These are phyloP conservation scores for Sonneratia alba DNA, from an alignment of 345 rosid species.

Conservation along the genomic window DNA sequence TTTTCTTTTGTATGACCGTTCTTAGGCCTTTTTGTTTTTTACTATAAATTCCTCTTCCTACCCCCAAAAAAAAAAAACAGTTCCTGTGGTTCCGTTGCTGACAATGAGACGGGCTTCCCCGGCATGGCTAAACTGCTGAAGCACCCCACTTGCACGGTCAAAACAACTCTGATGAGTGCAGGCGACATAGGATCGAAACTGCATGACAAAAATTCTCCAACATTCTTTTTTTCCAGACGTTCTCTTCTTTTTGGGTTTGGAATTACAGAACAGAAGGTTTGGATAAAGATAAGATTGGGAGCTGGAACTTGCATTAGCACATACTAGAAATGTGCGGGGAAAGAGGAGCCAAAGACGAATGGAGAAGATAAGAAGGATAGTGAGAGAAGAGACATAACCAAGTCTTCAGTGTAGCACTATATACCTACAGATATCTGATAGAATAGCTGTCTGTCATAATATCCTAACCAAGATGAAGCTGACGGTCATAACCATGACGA, in stretches of 20 bases:
- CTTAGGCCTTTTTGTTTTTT: too few species aligned
- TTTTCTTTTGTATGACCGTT: too few species aligned
- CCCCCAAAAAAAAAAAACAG: too few species aligned
- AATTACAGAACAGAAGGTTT: neutral
- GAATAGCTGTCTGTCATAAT: neutral
- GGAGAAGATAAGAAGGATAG: neutral
- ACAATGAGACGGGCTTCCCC: too few species aligned
- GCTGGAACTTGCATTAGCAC: slow-evolving; percentile 1
- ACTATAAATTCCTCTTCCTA: too few species aligned
- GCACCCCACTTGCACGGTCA: too few species aligned
- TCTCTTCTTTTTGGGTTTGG: neutral
- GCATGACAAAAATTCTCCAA: neutral
- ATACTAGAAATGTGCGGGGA: neutral
- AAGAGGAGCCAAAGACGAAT: neutral
- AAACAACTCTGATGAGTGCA: neutral
- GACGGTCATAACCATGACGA: neutral
- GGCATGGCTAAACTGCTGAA: too few species aligned
- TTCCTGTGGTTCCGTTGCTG: too few species aligned
- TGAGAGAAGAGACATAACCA: neutral
- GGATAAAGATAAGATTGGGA: neutral
- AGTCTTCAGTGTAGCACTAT: neutral
- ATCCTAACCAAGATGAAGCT: neutral
- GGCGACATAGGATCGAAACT: neutral
- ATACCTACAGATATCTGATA: neutral
- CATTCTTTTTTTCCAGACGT: neutral